Evolutionary conservation across 768 basidiomycete species (phyloP), one percentile per base, ranked within the genome.

Genomic region (Saitozyma podzolica): DNA sequence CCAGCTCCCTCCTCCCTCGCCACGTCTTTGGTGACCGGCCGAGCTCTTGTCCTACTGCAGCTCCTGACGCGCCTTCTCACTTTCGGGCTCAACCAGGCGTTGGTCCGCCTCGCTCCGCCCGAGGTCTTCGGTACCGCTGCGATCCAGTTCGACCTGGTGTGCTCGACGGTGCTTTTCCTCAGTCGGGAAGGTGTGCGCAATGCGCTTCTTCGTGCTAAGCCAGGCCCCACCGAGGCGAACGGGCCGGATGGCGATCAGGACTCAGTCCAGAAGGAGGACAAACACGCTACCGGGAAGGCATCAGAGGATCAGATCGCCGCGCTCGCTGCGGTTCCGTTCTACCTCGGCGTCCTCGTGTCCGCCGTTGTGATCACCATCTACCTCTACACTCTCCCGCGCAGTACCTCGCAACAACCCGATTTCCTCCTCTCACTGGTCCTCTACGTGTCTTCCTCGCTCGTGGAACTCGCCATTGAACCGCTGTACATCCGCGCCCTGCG

Each of bases 181-280:
- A 88, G 89, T 41, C 84, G 96, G n/a, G 96, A 99, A 78, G 95
- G 94, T 16, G 85, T 98, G 8, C 84, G 96, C 47, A 91, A 89
- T 75, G 87, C 90, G 7, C 84, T 96, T 6, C 83, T 96, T 14
- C 85, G 93, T n/a, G 54, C 43, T 9, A 51, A 37, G 17, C 56
- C 61, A 16, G 43, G 41, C 43, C 41, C 48, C 10, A 13, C 10
- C 20, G 39, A 62, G 9, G 50, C 58, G 45, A 37, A 19, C 9
- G 50, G 29, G 6, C 9, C 56, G 9, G 58, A 43, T 3, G 5
- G 29, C 5, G 29, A 29, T 5, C 29, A 29, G 5, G 5, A 29
- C 29, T 29, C 29, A 29, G 29, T 29, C 29, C 29, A 29, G 29
- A 40, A 64, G 54, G 53, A 62, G 9, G 56, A 59, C 9, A 63